Percentiles rank a stretch among this genome's conserved stretches.
These are phyloP conservation scores for Candida sithepensis DNA, from an alignment of 805 yeast genomes.

Conservation along the genomic window DNA sequence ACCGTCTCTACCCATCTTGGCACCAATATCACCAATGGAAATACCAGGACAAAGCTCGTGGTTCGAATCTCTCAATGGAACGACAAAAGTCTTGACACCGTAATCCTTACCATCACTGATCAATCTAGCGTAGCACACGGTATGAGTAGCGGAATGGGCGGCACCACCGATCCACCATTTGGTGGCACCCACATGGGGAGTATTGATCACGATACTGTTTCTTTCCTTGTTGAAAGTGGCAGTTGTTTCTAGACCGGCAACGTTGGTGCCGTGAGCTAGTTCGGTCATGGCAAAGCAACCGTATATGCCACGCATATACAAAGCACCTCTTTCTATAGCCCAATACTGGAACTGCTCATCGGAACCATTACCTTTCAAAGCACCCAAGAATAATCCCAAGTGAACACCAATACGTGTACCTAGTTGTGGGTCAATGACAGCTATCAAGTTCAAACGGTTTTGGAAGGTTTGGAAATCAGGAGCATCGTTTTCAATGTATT, in stretches of 20 bases:
- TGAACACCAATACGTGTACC: slow-evolving; percentile 86
- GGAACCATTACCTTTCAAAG: slow-evolving; percentile 86
- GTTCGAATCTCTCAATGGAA: slow-evolving; percentile 75
- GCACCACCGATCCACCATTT: slow-evolving; percentile 99
- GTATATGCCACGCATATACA: slow-evolving; percentile 55
- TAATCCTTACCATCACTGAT: slow-evolving; percentile 79
- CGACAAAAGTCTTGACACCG: slow-evolving; percentile 90
- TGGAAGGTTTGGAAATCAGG: slow-evolving; percentile 45
- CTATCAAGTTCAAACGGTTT: slow-evolving; percentile 54
- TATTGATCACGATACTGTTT: slow-evolving; percentile 71
- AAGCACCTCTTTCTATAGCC: slow-evolving; percentile 68
- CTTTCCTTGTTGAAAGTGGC: slow-evolving; percentile 68
- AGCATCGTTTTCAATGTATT: slow-evolving; percentile 48
- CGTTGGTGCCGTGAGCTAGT: slow-evolving; percentile 90
- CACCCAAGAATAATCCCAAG: slow-evolving; percentile 76
- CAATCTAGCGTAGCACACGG: slow-evolving; percentile 80
- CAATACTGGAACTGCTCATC: slow-evolving; percentile 79
- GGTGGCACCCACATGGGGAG: slow-evolving; percentile 90
- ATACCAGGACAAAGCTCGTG: slow-evolving; percentile 78
- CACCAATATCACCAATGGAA: slow-evolving; percentile 86
- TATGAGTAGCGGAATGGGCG: slow-evolving; percentile 88
- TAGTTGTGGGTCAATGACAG: slow-evolving; percentile 72
- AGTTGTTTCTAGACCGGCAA: slow-evolving; percentile 89
- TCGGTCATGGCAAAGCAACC: slow-evolving; percentile 96
- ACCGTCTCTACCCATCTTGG: slow-evolving; percentile 94